Evolutionary conservation across 805 yeast species (phyloP).

Genomic region (Saccharomyces mikatae): DNA sequence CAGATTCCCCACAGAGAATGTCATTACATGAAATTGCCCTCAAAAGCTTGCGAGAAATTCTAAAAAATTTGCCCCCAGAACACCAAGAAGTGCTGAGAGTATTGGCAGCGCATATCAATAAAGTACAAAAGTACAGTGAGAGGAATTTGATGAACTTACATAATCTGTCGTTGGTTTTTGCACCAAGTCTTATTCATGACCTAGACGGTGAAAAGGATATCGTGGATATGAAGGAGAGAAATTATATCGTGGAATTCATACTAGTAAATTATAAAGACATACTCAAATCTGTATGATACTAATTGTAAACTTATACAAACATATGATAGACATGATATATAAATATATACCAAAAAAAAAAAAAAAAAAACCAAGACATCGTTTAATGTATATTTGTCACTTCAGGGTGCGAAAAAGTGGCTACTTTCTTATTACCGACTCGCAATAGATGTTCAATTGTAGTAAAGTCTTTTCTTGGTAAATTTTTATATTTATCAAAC

Average conservation of each 20-base stretch:
- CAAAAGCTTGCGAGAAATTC: constrained; percentile 38
- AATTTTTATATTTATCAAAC: constrained; percentile 46
- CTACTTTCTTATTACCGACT: constrained; percentile 62
- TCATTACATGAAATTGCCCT: constrained; percentile 16
- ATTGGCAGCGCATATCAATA: constrained; percentile 57
- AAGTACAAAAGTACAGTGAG: constrained; percentile 45
- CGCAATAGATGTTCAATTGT: constrained; percentile 81
- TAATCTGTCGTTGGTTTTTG: constrained; percentile 86
- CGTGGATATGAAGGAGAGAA: constrained; percentile 73
- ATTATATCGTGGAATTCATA: constrained; percentile 68
- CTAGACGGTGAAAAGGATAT: constrained; percentile 73
- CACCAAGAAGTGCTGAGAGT: constrained; percentile 50
- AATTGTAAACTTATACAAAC: not conserved
- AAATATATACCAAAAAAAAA: not conserved
- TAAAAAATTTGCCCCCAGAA: constrained; percentile 54
- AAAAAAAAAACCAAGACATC: not conserved
- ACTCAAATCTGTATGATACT: constrained; percentile 2
- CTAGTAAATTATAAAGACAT: constrained; percentile 36
- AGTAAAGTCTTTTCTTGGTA: constrained; percentile 72
- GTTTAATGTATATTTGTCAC: constrained; percentile 55
- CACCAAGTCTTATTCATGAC: constrained; percentile 84
- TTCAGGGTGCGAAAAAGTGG: constrained; percentile 61
- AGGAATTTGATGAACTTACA: constrained; percentile 74
- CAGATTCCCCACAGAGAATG: not conserved
- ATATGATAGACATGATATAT: not conserved